Base-by-base conservation (phyloP, 495 filamentous ascomycete species). In the Hypoxylon rickii region DNA sequence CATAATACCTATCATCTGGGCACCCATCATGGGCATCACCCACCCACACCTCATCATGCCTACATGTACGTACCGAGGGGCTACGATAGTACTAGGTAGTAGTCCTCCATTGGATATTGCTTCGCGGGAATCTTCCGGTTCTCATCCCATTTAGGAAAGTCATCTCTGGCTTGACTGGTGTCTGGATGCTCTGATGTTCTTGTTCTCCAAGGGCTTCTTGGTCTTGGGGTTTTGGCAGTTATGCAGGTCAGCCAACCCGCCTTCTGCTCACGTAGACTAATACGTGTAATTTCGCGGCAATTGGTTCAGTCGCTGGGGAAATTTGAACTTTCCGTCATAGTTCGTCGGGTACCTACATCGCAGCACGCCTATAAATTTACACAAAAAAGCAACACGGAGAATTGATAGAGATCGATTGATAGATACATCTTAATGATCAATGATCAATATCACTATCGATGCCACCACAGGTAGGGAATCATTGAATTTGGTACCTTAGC, bases 111-210 rank as follows among this genome's bases (percentile, higher is more conserved):
- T 44, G 36, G 5, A 5, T 13, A n/a, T 7, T 48, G 32, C 55
- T 58, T 66, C 54, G 45, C 60, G 64, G 64, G 50, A 64, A 55
- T 64, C 55, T 61, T 67, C 64, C 64, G 64, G 51, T 44, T 22
- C 8, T 38, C 47, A 22, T 48, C 58, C 64, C 54, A 39, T 62
- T 62, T 36, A 38, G 58, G 41, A 62, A 62, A 44, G n/a, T n/a
- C n/a, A n/a, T n/a, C n/a, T n/a, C n/a, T n/a, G n/a, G n/a, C n/a
- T n/a, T n/a, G n/a, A n/a, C n/a, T n/a, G n/a, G n/a, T n/a, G n/a
- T n/a, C n/a, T n/a, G n/a, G n/a, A n/a, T n/a, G n/a, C n/a, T n/a
- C n/a, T n/a, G n/a, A n/a, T n/a, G n/a, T n/a, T n/a, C n/a, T n/a
- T n/a, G n/a, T n/a, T n/a, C n/a, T n/a, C n/a, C n/a, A n/a, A n/a